Percentiles rank a stretch among this genome's conserved stretches.
phyloP scores from a whole-genome alignment of 495 filamentous ascomycete species.

The Neurospora discreta region DNA sequence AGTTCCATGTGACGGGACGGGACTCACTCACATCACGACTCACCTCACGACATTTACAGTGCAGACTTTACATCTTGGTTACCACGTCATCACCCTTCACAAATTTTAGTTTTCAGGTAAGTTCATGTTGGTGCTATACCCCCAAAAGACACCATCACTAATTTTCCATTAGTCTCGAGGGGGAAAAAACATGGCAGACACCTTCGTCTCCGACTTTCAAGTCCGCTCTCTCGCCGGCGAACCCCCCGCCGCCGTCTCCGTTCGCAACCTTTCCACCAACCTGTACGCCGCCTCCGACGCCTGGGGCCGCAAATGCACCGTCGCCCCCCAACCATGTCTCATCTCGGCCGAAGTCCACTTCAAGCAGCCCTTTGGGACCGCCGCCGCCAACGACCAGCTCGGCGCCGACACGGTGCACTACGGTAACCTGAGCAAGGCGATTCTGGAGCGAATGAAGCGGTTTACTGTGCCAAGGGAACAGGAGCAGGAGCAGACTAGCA shows the following conservation, averaged over 20 bases:
- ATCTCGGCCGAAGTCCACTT: constrained; percentile 42
- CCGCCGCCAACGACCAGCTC: constrained; percentile 36
- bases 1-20: background rate
- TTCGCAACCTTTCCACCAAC: constrained; percentile 40
- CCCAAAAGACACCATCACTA: no score
- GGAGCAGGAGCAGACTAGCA: background rate
- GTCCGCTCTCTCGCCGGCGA: constrained; percentile 24
- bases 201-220: constrained; percentile 21
- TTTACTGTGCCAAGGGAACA: constrained; percentile 2
- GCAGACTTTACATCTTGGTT: background rate
- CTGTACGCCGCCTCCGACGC: constrained; percentile 38
- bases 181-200: background rate
- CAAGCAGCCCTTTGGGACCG: constrained; percentile 31
- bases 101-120: no score
- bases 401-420: constrained; percentile 50
- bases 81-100: background rate
- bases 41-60: background rate
- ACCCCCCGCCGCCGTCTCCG: constrained; percentile 29
- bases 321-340: constrained; percentile 36
- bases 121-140: no score
- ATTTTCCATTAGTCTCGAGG: no score
- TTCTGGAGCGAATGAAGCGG: constrained; percentile 26
- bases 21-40: no score
- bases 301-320: constrained; percentile 39
- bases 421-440: constrained; percentile 43